Evolutionary conservation across 768 basidiomycete species (phyloP), one percentile per base, ranked within the genome.

Genomic region (Mycena alexandri): DNA sequence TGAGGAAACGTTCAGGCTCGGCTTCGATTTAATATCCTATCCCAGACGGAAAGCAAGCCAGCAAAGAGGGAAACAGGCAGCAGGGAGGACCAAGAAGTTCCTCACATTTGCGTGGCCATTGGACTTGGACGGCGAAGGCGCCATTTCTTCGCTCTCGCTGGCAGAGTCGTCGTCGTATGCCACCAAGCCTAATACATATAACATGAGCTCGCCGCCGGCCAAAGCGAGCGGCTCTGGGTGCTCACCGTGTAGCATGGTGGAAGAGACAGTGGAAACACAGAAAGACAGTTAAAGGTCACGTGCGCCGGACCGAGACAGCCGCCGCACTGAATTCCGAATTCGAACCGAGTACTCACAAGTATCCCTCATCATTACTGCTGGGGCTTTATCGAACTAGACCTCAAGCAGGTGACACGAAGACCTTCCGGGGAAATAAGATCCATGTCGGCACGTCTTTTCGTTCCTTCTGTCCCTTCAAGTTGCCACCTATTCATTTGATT

Each of bases 141-240:
- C 72, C 44, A 77, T 79, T 17, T 79, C 81, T 64, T 88, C 90
- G 22, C 81, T 77, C 66, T 89, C 89, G 67, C 86, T 89, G 22
- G 83, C 84, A n/a, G 86, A 87, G 70, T 89, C 90, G 60, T 87
- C 89, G 71, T 83, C 87, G 72, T 91, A 91, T 36, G 86, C 86
- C 29, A 87, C 86, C 41, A 91, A 85, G 21, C 88, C 90, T 90
- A 17, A 2, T 5, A 24, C 16, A 48, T n/a, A 44, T 9, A 10
- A 29, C 0, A 6, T 68, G 33, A 62, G 61, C 47, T 44, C 52
- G 19, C 50, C 25, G 46, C n/a, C 14, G 50, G 21, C 19, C 14
- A 24, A 29, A 59, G 38, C 33, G 41, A 34, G 54, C 12, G 42
- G 46, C 4, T 14, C 9, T 13, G 25, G 17, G 43, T 7, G 69